Evolutionary conservation across 306 rosid species (phyloP).

Genomic region (Potentilla sterilis): DNA sequence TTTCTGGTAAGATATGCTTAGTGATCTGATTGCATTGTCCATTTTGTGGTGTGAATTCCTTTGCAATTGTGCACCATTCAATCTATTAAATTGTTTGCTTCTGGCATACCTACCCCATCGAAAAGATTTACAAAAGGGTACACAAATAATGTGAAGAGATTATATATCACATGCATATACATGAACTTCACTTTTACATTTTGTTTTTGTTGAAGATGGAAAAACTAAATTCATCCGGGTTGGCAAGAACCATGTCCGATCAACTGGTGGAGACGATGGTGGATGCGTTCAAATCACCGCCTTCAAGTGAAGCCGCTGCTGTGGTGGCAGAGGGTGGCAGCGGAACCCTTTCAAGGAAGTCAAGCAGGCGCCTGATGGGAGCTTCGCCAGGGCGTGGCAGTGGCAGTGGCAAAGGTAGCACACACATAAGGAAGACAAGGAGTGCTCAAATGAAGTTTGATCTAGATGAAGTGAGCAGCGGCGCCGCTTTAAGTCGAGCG

Average conservation of each 20-base stretch:
- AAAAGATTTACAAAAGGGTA: not conserved
- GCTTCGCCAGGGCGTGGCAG: slow-evolving; percentile 36
- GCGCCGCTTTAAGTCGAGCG: slow-evolving; percentile 92
- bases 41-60: slow-evolving; percentile 9
- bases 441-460: slow-evolving; percentile 88
- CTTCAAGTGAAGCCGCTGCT: slow-evolving; percentile 26
- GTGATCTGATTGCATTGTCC: not conserved
- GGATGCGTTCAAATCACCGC: slow-evolving; percentile 56
- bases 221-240: slow-evolving; percentile 31
- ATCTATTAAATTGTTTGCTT: not conserved
- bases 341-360: slow-evolving; percentile 51
- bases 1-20: not conserved
- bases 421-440: slow-evolving; percentile 83
- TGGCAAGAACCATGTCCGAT: slow-evolving; percentile 74
- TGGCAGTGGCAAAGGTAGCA: slow-evolving; percentile 37
- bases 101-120: not conserved
- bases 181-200: not conserved
- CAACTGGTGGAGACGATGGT: slow-evolving; percentile 60
- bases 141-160: not conserved
- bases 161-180: slow-evolving; percentile 5
- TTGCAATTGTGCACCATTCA: slow-evolving; percentile 5
- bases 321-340: slow-evolving; percentile 28
- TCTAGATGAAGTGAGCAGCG: slow-evolving; percentile 64
- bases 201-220: slow-evolving; percentile 42
- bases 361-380: slow-evolving; percentile 56